Evolutionary conservation across 345 rosid species (phyloP).

Genomic region (Heritiera fomes): DNA sequence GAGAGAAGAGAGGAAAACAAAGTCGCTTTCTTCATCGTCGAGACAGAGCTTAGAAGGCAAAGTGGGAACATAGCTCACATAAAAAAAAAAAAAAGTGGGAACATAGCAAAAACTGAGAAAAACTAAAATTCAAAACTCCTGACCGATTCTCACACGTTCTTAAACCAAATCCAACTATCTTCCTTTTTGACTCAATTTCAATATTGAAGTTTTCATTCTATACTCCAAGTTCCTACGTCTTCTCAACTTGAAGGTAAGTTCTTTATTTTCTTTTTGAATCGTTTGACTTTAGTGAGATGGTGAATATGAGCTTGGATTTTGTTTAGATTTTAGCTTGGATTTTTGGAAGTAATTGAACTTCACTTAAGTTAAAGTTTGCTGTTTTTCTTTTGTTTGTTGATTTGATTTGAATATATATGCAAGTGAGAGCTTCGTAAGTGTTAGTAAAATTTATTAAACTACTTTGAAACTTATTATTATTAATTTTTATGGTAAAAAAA

Average conservation of each 20-base stretch:
- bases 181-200: too few species aligned
- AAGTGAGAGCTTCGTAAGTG: background rate
- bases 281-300: too few species aligned
- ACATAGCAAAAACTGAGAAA: background rate
- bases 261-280: too few species aligned
- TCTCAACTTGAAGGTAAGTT: too few species aligned
- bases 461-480: background rate
- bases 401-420: background rate
- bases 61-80: background rate
- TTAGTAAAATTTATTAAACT: background rate
- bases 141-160: background rate
- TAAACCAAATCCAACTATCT: background rate
- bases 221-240: too few species aligned
- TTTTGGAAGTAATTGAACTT: background rate
- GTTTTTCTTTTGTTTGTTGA: background rate
- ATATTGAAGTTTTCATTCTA: too few species aligned
- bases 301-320: too few species aligned
- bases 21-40: background rate
- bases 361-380: too few species aligned
- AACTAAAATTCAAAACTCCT: background rate
- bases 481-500: background rate
- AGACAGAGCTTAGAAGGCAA: background rate
- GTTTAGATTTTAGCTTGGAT: too few species aligned
- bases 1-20: background rate
- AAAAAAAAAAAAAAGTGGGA: background rate